phyloP scores from a whole-genome alignment of 176 grass and related monocot species.

The Oryza meridionalis region DNA sequence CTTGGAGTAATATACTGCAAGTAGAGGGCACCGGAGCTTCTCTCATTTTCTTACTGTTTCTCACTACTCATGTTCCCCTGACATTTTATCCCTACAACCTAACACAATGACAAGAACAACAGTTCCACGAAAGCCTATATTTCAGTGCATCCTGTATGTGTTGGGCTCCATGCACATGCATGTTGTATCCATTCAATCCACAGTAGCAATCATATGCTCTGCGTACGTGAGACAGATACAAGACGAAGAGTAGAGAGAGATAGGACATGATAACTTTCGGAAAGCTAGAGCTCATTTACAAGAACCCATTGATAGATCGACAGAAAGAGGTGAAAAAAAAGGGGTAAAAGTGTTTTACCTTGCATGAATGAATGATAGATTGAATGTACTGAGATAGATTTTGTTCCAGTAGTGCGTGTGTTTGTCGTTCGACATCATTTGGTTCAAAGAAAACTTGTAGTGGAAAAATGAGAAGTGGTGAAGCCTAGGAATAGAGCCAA shows the following conservation, averaged over 20 bases:
- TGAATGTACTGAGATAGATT: slow-evolving; percentile 32
- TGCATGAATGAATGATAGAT: slow-evolving; percentile 31
- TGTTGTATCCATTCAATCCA: slow-evolving; percentile 19
- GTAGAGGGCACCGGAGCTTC: too few relatives aligned
- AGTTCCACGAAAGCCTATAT: not conserved
- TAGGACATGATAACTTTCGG: slow-evolving; percentile 45
- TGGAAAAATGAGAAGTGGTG: too few relatives aligned
- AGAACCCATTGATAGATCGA: not conserved
- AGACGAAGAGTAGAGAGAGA: slow-evolving; percentile 8
- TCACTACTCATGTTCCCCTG: not conserved
- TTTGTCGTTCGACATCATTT: slow-evolving; percentile 14
- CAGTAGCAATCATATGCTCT: slow-evolving; percentile 11
- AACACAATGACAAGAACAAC: not conserved
- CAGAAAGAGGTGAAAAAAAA: slow-evolving; percentile 22
- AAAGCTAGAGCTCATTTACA: slow-evolving; percentile 24
- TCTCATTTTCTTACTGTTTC: not conserved
- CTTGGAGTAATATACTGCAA: too few relatives aligned
- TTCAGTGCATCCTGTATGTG: not conserved
- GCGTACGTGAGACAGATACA: not conserved
- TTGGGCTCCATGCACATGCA: not conserved
- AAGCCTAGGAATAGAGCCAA: too few relatives aligned
- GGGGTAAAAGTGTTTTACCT: slow-evolving; percentile 1
- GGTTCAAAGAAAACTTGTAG: not conserved
- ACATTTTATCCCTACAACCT: not conserved
- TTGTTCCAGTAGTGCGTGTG: slow-evolving; percentile 2